Percentiles rank a stretch among this genome's conserved stretches.
Evolutionary conservation across 2,329 filamentous ascomycete genomes (phyloP).

Genomic region (Penicillium sp.): DNA sequence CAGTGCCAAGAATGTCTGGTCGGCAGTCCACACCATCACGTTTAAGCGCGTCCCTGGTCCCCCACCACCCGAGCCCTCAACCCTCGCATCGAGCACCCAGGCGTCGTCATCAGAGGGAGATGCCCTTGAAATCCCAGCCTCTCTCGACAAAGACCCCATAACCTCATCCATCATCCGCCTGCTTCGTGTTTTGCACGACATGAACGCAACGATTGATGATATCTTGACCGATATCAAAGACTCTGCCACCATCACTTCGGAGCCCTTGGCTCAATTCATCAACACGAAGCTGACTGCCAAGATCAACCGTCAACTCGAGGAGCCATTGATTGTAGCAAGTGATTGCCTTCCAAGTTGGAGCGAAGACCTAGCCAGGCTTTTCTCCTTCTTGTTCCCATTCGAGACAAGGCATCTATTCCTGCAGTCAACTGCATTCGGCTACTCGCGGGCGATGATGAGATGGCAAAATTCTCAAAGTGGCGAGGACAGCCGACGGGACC

Average conservation of each 20-base stretch:
- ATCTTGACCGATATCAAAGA: slow-evolving; percentile 77
- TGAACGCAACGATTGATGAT: slow-evolving; percentile 92
- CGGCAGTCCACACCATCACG: slow-evolving; percentile 83
- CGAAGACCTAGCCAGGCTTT: slow-evolving; percentile 87
- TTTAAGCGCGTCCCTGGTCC: slow-evolving; percentile 84
- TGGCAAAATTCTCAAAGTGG: slow-evolving; percentile 90
- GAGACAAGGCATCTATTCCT: slow-evolving; percentile 95
- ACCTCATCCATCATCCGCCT: slow-evolving; percentile 85
- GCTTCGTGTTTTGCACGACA: slow-evolving; percentile 83
- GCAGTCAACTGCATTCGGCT: slow-evolving; percentile 96
- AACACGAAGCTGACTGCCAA: slow-evolving; percentile 98
- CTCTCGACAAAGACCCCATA: slow-evolving; percentile 76
- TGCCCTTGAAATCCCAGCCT: slow-evolving; percentile 67
- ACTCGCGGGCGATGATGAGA: slow-evolving; percentile 92
- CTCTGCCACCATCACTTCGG: slow-evolving; percentile 67
- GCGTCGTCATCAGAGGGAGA: slow-evolving; percentile 51
- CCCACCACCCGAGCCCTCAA: slow-evolving; percentile 68
- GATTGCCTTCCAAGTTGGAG: slow-evolving; percentile 95
- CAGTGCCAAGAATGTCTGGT: slow-evolving; percentile 78
- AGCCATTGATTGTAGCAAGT: slow-evolving; percentile 94
- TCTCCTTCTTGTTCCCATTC: slow-evolving; percentile 96
- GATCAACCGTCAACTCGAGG: slow-evolving; percentile 92
- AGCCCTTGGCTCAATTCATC: slow-evolving; percentile 90
- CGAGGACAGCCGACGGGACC: slow-evolving; percentile 76
- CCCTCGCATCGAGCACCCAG: slow-evolving; percentile 56